Conservation (phyloP, 2,329 filamentous ascomycete genomes). For the Colletotrichum echinochloae region DNA sequence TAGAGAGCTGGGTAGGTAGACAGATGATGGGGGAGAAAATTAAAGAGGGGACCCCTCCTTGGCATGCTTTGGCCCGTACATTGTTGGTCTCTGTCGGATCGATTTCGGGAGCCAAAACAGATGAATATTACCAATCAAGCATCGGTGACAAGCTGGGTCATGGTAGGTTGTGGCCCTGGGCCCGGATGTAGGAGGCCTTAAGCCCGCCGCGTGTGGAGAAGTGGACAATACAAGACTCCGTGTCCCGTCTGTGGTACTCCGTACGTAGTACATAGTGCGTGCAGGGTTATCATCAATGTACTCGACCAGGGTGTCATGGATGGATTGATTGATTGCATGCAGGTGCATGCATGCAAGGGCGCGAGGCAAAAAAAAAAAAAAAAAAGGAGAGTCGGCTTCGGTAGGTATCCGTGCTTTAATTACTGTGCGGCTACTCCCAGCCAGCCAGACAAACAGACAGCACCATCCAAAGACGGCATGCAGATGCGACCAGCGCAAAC, state of each 20-base stretch:
- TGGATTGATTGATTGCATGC: too few relatives aligned
- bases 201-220: too few relatives aligned
- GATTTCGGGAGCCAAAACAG: conserved; percentile 28
- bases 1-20: too few relatives aligned
- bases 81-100: conserved; percentile 25
- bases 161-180: conserved; percentile 3
- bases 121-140: conserved; percentile 37
- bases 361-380: neutral
- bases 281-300: too few relatives aligned
- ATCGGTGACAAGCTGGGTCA: conserved; percentile 17
- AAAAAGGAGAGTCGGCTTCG: neutral
- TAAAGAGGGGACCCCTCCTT: neutral
- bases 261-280: too few relatives aligned
- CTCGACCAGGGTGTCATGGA: neutral
- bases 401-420: neutral
- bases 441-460: too few relatives aligned
- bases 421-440: neutral
- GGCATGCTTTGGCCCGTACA: neutral
- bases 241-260: too few relatives aligned
- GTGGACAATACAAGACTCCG: too few relatives aligned
- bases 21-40: neutral
- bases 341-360: conserved; percentile 2
- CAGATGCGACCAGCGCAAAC: conserved; percentile 6
- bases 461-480: neutral
- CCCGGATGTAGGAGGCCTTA: conserved; percentile 36